A percentile compares a stretch with the other conserved stretches of the same genome.
These are phyloP conservation scores for Marasmius fiardii DNA, from an alignment of 1,284 basidiomycete species.

Conservation along the genomic window DNA sequence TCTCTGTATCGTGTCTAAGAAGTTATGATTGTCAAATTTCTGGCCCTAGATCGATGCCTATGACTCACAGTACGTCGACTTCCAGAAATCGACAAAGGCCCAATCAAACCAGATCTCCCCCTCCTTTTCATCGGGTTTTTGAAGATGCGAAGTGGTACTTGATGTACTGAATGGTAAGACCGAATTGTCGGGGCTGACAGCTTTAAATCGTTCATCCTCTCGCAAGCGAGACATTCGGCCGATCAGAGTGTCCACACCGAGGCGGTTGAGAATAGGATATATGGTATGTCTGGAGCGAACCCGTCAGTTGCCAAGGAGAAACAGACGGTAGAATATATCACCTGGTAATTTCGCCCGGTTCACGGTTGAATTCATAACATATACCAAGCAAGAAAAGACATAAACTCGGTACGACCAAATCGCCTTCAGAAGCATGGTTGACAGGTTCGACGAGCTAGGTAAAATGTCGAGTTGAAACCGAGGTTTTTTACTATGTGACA, in stretches of 20 bases:
- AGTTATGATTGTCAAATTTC: slow-evolving; percentile 2
- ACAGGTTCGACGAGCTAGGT: slow-evolving; percentile 88
- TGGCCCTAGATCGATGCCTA: slow-evolving; percentile 2
- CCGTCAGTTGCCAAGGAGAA: not conserved
- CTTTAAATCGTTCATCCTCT: slow-evolving; percentile 90
- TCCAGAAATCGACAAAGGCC: slow-evolving; percentile 99
- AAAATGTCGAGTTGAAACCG: not conserved
- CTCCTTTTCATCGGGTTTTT: slow-evolving; percentile 44
- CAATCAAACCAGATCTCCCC: slow-evolving; percentile 98
- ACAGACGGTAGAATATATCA: slow-evolving; percentile 25
- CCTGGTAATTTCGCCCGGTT: slow-evolving; percentile 90
- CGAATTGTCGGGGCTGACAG: slow-evolving; percentile 78
- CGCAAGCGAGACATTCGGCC: slow-evolving; percentile 85
- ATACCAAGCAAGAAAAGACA: slow-evolving; percentile 91
- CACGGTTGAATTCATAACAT: slow-evolving; percentile 93
- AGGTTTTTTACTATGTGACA: slow-evolving; percentile 2
- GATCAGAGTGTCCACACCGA: slow-evolving; percentile 85
- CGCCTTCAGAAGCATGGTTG: slow-evolving; percentile 84
- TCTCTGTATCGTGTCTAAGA: slow-evolving; percentile 60
- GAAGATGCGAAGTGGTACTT: slow-evolving; percentile 27
- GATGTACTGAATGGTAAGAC: slow-evolving; percentile 49
- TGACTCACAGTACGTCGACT: slow-evolving; percentile 88
- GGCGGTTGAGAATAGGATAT: slow-evolving; percentile 82
- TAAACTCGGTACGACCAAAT: slow-evolving; percentile 86
- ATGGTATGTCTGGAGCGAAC: slow-evolving; percentile 64